These are phyloP conservation scores for Daldinia loculata DNA, from an alignment of 495 filamentous ascomycete genomes.

Conservation along the genomic window DNA sequence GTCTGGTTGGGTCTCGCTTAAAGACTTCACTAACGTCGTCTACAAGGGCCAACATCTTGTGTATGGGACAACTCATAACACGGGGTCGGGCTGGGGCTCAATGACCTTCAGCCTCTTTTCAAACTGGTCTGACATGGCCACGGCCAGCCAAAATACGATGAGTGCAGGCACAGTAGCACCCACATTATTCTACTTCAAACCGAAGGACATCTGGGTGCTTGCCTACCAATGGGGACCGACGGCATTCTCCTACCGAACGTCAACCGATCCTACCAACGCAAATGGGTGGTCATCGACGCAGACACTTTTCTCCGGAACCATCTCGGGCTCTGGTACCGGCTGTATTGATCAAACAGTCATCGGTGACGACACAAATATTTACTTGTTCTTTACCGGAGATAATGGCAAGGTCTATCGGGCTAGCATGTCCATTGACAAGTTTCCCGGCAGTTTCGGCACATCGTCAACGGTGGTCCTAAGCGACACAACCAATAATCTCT, in stretches of 20 bases:
- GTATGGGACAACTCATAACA: conserved; percentile 57
- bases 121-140: conserved; percentile 63
- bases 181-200: conserved; percentile 67
- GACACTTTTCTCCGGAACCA: conserved; percentile 64
- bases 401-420: conserved; percentile 71
- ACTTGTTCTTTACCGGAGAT: conserved; percentile 72
- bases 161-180: conserved; percentile 62
- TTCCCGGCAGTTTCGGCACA: conserved; percentile 67
- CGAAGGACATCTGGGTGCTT: conserved; percentile 68
- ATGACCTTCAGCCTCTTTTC: conserved; percentile 66
- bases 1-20: conserved; percentile 62
- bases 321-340: conserved; percentile 59
- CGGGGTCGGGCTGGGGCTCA: conserved; percentile 57
- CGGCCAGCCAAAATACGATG: conserved; percentile 63
- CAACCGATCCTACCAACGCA: conserved; percentile 63
- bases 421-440: conserved; percentile 65
- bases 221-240: conserved; percentile 68
- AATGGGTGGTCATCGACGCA: conserved; percentile 64
- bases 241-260: conserved; percentile 67
- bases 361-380: conserved; percentile 65
- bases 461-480: conserved; percentile 57
- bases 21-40: conserved; percentile 63
- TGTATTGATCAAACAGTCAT: conserved; percentile 69
- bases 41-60: conserved; percentile 66
- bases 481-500: conserved; percentile 63